Conservation (phyloP, 2,329 filamentous ascomycete genomes). For the Sporothrix pseudoabietina region DNA sequence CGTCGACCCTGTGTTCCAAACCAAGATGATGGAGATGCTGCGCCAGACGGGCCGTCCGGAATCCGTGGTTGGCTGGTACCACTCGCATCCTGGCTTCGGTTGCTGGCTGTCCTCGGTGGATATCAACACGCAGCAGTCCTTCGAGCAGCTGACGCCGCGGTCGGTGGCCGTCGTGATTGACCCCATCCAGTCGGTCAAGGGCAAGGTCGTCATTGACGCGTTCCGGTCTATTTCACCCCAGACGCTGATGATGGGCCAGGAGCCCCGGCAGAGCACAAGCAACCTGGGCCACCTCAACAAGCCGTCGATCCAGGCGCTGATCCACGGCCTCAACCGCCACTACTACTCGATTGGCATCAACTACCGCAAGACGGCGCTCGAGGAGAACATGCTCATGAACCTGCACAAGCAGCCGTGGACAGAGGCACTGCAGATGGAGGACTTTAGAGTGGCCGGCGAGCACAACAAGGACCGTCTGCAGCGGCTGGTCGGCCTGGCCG, state of each 20-base stretch:
- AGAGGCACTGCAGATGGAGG: constrained; percentile 93
- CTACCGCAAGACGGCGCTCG: constrained; percentile 94
- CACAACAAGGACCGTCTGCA: constrained; percentile 87
- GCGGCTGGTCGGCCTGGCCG: constrained; percentile 83
- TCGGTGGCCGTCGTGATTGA: constrained; percentile 98
- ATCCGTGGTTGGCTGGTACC: constrained; percentile 98
- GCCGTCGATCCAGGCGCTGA: constrained; percentile 98
- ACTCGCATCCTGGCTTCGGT: constrained; percentile 97
- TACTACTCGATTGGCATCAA: constrained; percentile 99
- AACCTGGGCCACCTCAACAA: constrained; percentile 98
- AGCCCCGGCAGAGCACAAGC: constrained; percentile 95
- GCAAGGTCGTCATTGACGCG: constrained; percentile 98
- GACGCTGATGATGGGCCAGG: constrained; percentile 95
- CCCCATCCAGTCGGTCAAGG: constrained; percentile 98
- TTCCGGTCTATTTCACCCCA: constrained; percentile 99
- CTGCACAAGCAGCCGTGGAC: constrained; percentile 99
- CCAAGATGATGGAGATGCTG: constrained; percentile 99
- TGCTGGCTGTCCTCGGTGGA: constrained; percentile 99
- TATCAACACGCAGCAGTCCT: constrained; percentile 99
- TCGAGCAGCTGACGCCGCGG: constrained; percentile 95
- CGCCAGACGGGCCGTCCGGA: constrained; percentile 96
- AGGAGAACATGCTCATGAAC: constrained; percentile 99
- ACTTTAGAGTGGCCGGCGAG: constrained; percentile 82
- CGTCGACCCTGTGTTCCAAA: constrained; percentile 97
- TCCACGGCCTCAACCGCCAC: constrained; percentile 95